Evolutionary conservation across 2,329 filamentous ascomycete genomes (phyloP).

Genomic region (Annulohypoxylon truncatum): DNA sequence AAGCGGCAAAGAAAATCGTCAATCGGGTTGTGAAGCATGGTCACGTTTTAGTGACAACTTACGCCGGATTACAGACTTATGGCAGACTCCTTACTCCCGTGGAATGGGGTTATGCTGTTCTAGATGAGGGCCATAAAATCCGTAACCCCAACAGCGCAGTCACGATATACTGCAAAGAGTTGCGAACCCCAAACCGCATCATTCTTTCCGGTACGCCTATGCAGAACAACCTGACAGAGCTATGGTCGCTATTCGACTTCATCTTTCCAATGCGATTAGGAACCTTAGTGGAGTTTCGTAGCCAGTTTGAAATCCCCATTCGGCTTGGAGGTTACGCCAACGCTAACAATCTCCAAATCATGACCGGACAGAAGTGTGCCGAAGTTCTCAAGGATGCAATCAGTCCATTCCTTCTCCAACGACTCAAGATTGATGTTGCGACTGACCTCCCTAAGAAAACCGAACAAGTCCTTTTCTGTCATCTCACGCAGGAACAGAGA

Average conservation of each 20-base stretch:
- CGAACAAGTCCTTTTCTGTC: conserved; percentile 96
- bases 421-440: conserved; percentile 93
- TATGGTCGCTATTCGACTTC: conserved; percentile 98
- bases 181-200: conserved; percentile 88
- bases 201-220: conserved; percentile 97
- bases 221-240: conserved; percentile 93
- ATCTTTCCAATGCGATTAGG: conserved; percentile 96
- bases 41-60: conserved; percentile 94
- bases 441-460: conserved; percentile 94
- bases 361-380: conserved; percentile 94
- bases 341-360: conserved; percentile 91
- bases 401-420: conserved; percentile 90
- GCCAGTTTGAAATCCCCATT: conserved; percentile 94
- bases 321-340: conserved; percentile 94
- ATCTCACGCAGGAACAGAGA: conserved; percentile 82
- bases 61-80: conserved; percentile 94
- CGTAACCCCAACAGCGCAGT: conserved; percentile 95
- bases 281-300: conserved; percentile 88
- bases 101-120: conserved; percentile 91
- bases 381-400: conserved; percentile 95
- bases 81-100: conserved; percentile 82
- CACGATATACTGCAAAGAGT: conserved; percentile 93
- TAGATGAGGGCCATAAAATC: conserved; percentile 98
- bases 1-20: conserved; percentile 82
- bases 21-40: conserved; percentile 84